Base-by-base conservation (phyloP, 1,284 basidiomycete species). In the Sutorius eximius region DNA sequence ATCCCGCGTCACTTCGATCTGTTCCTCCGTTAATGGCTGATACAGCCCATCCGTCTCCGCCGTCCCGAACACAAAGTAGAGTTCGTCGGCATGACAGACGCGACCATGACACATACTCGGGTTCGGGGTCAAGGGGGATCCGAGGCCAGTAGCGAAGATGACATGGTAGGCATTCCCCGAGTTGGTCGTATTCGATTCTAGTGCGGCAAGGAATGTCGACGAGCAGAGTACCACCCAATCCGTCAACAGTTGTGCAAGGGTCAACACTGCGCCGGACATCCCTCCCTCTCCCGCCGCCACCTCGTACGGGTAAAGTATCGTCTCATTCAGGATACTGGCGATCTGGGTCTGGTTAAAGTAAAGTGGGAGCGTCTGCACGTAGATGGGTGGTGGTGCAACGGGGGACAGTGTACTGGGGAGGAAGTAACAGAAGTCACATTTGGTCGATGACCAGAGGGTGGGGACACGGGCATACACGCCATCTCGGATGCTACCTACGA, bases 11-110 rank as follows among this genome's bases (percentile, higher is more conserved):
- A 59, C 42, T 33, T 9, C 20, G 5, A 51, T 16, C 8, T 59
- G 48, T 30, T 45, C 20, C 1, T 5, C 38, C 4, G 32, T 61
- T 22, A 37, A n/a, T 5, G 36, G 36, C 9, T 37, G 36, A 37
- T 54, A 56, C 29, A 51, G 18, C 20, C 48, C 51, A n/a, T 61
- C 51, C 2, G 48, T 62, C 38, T 61, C 56, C 3, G 32, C 52
- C 27, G 43, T 62, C 15, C 45, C 57, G 29, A 58, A 55, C 3
- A 59, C n/a, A 48, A 37, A 59, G 20, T 59, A 59, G 2, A 59
- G 57, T 2, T 56, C 60, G 38, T 62, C 51, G 0, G 47, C 51
- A 2, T 51, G 59, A 41, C 56, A 55, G 7, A 48, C 59, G 0
- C 7, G 56, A 12, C 45, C 44, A 1, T 7, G 44, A 36, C 59